Conservation (phyloP, 495 filamentous ascomycete species). For the Talaromyces thailandensis region DNA sequence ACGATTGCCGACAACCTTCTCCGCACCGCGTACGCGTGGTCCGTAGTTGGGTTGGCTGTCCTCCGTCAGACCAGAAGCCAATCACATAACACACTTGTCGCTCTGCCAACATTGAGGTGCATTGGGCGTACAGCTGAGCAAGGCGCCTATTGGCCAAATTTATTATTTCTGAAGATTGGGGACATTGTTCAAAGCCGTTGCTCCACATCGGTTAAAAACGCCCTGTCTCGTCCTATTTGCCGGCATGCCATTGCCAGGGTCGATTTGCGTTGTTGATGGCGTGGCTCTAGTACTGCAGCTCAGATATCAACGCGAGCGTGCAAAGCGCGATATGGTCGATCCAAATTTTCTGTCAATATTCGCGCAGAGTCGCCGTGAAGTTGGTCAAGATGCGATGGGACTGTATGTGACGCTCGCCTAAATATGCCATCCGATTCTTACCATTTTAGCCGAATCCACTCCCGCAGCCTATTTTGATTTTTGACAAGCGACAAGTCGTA, state of each 20-base stretch:
- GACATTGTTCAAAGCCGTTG: not conserved
- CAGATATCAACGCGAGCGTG: not conserved
- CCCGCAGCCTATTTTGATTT: not conserved
- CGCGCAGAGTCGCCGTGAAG: not conserved
- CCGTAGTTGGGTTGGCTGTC: not conserved
- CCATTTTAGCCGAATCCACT: not conserved
- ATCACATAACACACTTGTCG: not conserved
- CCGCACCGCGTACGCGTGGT: not conserved
- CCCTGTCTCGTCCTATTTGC: not conserved
- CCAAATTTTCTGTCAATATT: not conserved
- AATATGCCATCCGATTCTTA: not conserved
- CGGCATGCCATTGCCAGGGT: not conserved
- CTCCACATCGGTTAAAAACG: not conserved
- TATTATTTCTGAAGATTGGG: not conserved
- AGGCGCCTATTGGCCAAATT: not conserved
- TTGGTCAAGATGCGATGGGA: not conserved
- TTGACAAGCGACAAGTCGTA: not conserved
- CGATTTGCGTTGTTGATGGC: not conserved
- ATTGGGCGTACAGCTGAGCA: not conserved
- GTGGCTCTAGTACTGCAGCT: not conserved
- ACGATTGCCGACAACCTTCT: not conserved
- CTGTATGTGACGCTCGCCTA: not conserved
- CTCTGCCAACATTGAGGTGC: not conserved
- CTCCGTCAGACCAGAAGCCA: not conserved
- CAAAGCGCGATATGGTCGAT: not conserved